Base-by-base conservation (phyloP, 2,329 filamentous ascomycete genomes). In the Coleophoma eucalyptorum region DNA sequence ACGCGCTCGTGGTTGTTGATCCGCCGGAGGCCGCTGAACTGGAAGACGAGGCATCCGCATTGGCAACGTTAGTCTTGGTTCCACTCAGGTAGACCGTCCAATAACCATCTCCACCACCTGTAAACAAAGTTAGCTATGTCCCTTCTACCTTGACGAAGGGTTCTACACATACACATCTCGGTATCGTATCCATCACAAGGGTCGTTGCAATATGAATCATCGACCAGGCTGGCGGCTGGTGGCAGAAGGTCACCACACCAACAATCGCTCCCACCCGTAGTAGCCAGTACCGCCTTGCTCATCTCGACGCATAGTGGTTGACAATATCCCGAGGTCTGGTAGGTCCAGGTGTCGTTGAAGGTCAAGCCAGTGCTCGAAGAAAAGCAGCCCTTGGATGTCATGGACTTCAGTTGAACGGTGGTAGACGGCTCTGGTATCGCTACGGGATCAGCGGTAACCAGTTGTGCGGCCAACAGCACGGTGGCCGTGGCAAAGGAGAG, bases 171-270 rank as follows among this genome's bases (percentile, higher is more conserved):
- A 67, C 64, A 67, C 21, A 48, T 55, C 38, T 62, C 58, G 1
- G 45, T 33, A 18, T 53, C 53, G 53, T 56, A 66, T 32, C 65
- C 65, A 15, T 59, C 54, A 46, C 65, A 67, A 21, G 47, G 38
- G 20, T 46, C 52, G 41, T 58, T 50, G 35, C 65, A 67, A 2
- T 55, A 43, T 2, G 49, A 44, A 37, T 57, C 48, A 33, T 55
- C 57, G 13, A 58, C 58, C 19, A 57, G 50, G 18, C 38, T 50
- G 4, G 51, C 43, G 1, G 46, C 19, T 8, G 60, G 54, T 16
- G 65, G 65, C n/a, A 66, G 19, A 11, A 49, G 48, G 15, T 60
- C 41, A 46, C 63, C 63, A 48, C 65, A 67, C 48, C 55, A 67
- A 51, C 65, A 67, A n/a, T 56, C 54, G 6, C 41, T 54, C 10